Evolutionary conservation across 768 basidiomycete species (phyloP).

Genomic region (Scleroderma bovista): DNA sequence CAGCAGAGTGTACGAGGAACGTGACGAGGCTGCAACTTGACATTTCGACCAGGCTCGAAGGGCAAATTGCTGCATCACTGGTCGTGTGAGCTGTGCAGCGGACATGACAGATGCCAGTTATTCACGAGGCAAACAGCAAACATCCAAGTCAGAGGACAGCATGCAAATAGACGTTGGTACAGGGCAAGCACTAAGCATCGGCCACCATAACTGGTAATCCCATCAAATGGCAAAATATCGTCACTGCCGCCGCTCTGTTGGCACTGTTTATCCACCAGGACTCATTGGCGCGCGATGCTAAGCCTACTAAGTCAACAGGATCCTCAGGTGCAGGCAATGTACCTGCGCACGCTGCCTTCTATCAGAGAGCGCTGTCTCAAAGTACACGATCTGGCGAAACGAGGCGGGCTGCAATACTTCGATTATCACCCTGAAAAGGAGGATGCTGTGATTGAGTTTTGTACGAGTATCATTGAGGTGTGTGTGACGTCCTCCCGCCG

Average conservation of each 20-base stretch:
- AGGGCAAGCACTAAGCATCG: no score
- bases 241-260: not conserved
- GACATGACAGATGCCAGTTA: not conserved
- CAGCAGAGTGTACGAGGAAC: no score
- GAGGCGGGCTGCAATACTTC: slow-evolving; percentile 78
- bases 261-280: not conserved
- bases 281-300: slow-evolving; percentile 7
- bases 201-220: not conserved
- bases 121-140: not conserved
- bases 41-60: not conserved
- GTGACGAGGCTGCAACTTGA: not conserved
- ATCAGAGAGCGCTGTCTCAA: slow-evolving; percentile 80
- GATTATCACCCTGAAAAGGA: slow-evolving; percentile 79
- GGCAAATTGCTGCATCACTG: not conserved
- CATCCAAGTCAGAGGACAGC: not conserved
- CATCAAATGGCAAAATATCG: not conserved
- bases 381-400: slow-evolving; percentile 73
- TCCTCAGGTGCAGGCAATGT: slow-evolving; percentile 37
- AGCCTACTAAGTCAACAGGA: slow-evolving; percentile 2
- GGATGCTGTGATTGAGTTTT: slow-evolving; percentile 62
- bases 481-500: slow-evolving; percentile 11
- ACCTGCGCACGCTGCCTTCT: slow-evolving; percentile 82
- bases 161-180: not conserved
- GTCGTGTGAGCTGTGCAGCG: not conserved
- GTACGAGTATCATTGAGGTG: slow-evolving; percentile 73